Evolutionary conservation across 2,329 filamentous ascomycete species (phyloP).

Genomic region (Alternaria novae-zelandiae): DNA sequence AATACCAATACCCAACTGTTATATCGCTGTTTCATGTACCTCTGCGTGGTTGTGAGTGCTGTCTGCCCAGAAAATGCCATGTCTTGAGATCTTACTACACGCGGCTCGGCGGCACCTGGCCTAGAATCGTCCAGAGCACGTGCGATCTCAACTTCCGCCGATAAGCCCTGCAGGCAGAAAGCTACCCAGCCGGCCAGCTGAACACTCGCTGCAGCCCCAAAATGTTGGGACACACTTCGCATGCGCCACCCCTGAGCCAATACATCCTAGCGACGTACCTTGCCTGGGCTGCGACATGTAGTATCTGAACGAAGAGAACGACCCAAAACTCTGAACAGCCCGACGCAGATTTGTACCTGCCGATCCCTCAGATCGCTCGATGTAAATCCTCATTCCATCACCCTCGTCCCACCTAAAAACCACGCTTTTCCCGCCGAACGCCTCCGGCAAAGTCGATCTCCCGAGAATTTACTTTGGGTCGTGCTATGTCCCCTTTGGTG

Average conservation of each 20-base stretch:
- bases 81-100: background rate
- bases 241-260: background rate
- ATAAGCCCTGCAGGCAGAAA: background rate
- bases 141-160: background rate
- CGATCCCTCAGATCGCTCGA: background rate
- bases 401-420: background rate
- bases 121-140: background rate
- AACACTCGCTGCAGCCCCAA: background rate
- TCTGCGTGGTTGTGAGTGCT: background rate
- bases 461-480: background rate
- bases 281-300: background rate
- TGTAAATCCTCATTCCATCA: background rate
- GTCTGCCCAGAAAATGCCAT: background rate
- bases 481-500: background rate
- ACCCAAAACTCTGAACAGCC: background rate
- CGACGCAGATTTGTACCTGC: background rate
- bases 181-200: background rate
- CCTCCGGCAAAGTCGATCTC: background rate
- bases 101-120: background rate
- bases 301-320: background rate
- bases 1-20: background rate
- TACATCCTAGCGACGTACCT: background rate
- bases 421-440: background rate
- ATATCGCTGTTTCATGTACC: background rate
- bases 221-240: background rate